A percentile compares a stretch with the other conserved stretches of the same genome.
phyloP scores from a whole-genome alignment of 805 yeast species.

The Tetrapisispora pingtungensis region DNA sequence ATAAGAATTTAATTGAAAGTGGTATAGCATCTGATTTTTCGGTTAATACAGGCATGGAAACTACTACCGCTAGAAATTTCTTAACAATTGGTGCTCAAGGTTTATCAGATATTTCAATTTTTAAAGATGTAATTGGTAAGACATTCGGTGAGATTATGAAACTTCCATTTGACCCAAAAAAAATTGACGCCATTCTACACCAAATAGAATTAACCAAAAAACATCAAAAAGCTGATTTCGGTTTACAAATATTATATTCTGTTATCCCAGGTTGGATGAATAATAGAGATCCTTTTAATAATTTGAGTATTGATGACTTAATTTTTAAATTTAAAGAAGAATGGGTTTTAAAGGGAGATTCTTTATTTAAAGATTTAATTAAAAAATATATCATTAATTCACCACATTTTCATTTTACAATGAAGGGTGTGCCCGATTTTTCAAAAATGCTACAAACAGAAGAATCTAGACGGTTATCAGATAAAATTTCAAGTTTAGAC shows the following conservation, averaged over 20 bases:
- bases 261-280: slow-evolving; percentile 83
- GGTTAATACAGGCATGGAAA: slow-evolving; percentile 80
- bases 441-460: slow-evolving; percentile 41
- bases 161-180: slow-evolving; percentile 41
- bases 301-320: slow-evolving; percentile 54
- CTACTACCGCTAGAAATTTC: slow-evolving; percentile 63
- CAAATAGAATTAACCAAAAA: slow-evolving; percentile 77
- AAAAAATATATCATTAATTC: slow-evolving; percentile 40
- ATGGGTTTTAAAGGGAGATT: slow-evolving; percentile 41
- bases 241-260: slow-evolving; percentile 63
- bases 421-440: slow-evolving; percentile 60
- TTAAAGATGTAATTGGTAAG: slow-evolving; percentile 39
- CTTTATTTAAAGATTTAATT: slow-evolving; percentile 51
- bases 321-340: slow-evolving; percentile 54
- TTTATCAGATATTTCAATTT: slow-evolving; percentile 37
- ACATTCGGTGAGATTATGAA: slow-evolving; percentile 38
- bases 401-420: slow-evolving; percentile 60
- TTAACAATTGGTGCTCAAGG: slow-evolving; percentile 86
- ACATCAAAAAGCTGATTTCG: slow-evolving; percentile 85
- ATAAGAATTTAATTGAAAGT: slow-evolving; percentile 75
- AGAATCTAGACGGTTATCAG: slow-evolving; percentile 45
- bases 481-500: slow-evolving; percentile 35
- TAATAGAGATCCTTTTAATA: slow-evolving; percentile 62
- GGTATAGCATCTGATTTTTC: slow-evolving; percentile 80
- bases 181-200: slow-evolving; percentile 79